phyloP scores from a whole-genome alignment of 2,329 filamentous ascomycete genomes.

The Aspergillus ruber region DNA sequence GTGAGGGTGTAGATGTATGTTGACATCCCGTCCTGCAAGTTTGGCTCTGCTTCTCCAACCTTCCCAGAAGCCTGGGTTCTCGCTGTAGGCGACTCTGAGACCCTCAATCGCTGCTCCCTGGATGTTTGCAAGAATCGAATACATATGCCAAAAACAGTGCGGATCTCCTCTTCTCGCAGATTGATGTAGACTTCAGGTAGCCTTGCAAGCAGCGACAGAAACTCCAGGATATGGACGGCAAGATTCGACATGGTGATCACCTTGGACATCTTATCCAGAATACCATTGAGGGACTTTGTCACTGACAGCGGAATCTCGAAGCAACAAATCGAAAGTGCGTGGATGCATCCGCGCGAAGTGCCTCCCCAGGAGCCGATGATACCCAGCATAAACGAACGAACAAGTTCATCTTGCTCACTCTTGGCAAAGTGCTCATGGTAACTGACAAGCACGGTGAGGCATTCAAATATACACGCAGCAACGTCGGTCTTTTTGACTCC shows the following conservation, averaged over 20 bases:
- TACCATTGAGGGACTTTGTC: constrained; percentile 74
- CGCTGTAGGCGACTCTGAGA: constrained; percentile 22
- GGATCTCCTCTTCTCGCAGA: constrained; percentile 85
- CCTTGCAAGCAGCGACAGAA: constrained; percentile 81
- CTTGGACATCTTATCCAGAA: constrained; percentile 88
- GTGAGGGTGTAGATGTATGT: constrained; percentile 92
- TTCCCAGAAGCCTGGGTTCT: constrained; percentile 34
- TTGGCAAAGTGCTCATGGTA: constrained; percentile 83
- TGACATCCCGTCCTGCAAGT: constrained; percentile 66
- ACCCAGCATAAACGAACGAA: constrained; percentile 77
- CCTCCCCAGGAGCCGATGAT: constrained; percentile 72
- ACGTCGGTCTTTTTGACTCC: constrained; percentile 82
- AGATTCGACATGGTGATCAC: constrained; percentile 92
- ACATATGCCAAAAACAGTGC: constrained; percentile 90
- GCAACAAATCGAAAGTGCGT: constrained; percentile 89
- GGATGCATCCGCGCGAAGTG: constrained; percentile 87
- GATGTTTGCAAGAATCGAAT: constrained; percentile 90
- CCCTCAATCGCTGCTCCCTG: constrained; percentile 50
- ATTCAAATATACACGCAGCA: constrained; percentile 80
- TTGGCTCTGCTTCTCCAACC: constrained; percentile 31
- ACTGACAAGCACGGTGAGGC: constrained; percentile 78
- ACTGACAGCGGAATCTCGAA: constrained; percentile 86
- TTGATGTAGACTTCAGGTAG: constrained; percentile 80
- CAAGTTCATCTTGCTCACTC: constrained; percentile 80
- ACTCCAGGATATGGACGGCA: constrained; percentile 91